Base-by-base conservation (phyloP, 1,139 yeast genomes). In the Yamadazyma dendronema region DNA sequence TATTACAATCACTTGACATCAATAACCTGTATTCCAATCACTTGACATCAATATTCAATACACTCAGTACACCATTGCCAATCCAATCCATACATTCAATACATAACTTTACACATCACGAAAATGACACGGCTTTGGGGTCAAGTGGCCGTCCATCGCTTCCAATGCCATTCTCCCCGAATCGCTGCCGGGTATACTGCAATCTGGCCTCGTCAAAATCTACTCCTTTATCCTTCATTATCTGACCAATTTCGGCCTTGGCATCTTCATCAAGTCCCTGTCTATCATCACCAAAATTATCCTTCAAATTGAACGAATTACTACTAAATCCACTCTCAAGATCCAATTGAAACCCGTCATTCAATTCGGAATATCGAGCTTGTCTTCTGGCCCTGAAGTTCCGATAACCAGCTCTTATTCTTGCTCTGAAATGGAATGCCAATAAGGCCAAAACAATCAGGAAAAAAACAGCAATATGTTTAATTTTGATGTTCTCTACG, bases 131-230 rank as follows among this genome's bases (percentile, higher is more conserved):
- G 5, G 68, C 54, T 38, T 57, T 61, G 1, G 72, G 71, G 43
- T 69, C 75, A 14, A 51, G 44, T 0, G 75, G 75, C 16, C 65
- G 40, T 6, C 75, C 75, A 40, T 60, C 52, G 3, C 49, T 45
- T 27, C 73, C 85, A 28, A 85, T 77, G 11, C 72, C 74, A 54
- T 84, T 75, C 14, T 63, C 56, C 3, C 65, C 62, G 53, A 85
- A 68, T 45, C 62, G 64, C 14, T 56, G 50, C 39, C 64, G 67
- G 2, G 78, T 72, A 50, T 74, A 81, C 36, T 66, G 54, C 10
- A 75, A 59, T 39, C 95, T 65, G 1, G 95, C 95, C 33, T 79
- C 79, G 53, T 86, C 95, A 56, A 86, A 86, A 1, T 74, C 52
- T 26, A 83, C 40, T 17, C 65, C 54, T 29, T 62, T 53, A 17